phyloP scores from a whole-genome alignment of 192 early-diverging fungal species.

The Backusella psychrophila region DNA sequence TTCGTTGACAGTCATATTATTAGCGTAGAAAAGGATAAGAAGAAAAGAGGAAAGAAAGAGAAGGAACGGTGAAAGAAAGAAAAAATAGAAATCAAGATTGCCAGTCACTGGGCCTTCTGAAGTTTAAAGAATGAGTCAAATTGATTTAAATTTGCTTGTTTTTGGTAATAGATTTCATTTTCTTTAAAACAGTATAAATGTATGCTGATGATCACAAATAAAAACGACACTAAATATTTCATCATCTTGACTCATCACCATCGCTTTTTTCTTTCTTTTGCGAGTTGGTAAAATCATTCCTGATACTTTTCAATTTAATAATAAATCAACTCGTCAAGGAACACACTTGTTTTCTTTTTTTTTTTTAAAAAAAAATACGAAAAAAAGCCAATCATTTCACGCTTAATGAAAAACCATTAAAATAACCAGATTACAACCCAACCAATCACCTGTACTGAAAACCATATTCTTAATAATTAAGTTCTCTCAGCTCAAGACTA shows the following conservation, averaged over 20 bases:
- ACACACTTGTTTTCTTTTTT: not conserved
- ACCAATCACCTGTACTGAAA: not conserved
- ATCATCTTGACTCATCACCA: not conserved
- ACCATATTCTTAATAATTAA: not conserved
- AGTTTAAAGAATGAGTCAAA: slow-evolving; percentile 4
- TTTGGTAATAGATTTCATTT: not conserved
- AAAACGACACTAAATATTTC: not conserved
- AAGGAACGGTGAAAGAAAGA: not conserved
- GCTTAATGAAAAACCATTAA: not conserved
- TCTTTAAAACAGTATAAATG: not conserved
- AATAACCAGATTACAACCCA: not conserved
- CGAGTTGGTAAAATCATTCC: not conserved
- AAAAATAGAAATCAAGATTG: not conserved
- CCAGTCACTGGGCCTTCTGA: not conserved
- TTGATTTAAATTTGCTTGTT: slow-evolving; percentile 5
- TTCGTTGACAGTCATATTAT: not conserved
- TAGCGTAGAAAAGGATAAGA: not conserved
- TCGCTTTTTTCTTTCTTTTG: not conserved
- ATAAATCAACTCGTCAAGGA: not conserved
- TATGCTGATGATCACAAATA: not conserved
- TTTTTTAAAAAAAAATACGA: not conserved
- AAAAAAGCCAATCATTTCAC: not conserved
- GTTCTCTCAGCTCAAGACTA: not conserved
- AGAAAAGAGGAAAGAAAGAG: not conserved
- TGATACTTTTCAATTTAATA: not conserved